Evolutionary conservation across 2,329 filamentous ascomycete species (phyloP).

Genomic region (Kalmusia sp.): DNA sequence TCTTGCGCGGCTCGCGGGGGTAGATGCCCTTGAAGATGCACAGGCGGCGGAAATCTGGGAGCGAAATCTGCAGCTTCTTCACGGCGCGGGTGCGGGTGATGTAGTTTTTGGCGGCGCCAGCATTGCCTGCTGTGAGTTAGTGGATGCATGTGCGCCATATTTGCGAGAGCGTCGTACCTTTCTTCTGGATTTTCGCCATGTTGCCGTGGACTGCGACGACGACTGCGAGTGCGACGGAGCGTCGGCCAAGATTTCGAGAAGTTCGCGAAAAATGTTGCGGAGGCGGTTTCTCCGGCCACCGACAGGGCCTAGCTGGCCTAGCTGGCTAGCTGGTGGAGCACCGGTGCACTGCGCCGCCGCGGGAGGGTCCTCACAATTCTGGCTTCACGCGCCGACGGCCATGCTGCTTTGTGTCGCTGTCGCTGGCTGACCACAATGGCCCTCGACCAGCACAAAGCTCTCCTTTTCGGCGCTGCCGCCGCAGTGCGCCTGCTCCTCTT

Average conservation of each 20-base stretch:
- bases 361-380: too few species aligned
- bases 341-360: too few species aligned
- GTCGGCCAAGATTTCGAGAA: constrained; percentile 4
- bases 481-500: constrained; percentile 82
- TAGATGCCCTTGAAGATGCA: constrained; percentile 99
- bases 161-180: constrained; percentile 61
- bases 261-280: constrained; percentile 43
- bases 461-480: constrained; percentile 78
- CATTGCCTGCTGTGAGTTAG: constrained; percentile 64
- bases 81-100: constrained; percentile 97
- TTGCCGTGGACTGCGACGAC: constrained; percentile 3
- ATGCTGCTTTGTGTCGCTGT: too few species aligned
- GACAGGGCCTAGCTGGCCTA: too few species aligned
- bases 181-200: constrained; percentile 59
- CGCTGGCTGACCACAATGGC: constrained; percentile 8
- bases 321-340: too few species aligned
- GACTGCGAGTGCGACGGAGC: not conserved
- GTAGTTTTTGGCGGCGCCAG: constrained; percentile 97
- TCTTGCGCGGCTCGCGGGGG: constrained; percentile 93
- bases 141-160: constrained; percentile 7
- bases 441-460: constrained; percentile 65
- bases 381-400: too few species aligned
- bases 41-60: constrained; percentile 95
- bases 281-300: constrained; percentile 21
- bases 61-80: constrained; percentile 94